Percentiles rank a stretch among this genome's conserved stretches.
phyloP scores from a whole-genome alignment of 148 eudicot genomes.

The Nepenthes mirabilis region DNA sequence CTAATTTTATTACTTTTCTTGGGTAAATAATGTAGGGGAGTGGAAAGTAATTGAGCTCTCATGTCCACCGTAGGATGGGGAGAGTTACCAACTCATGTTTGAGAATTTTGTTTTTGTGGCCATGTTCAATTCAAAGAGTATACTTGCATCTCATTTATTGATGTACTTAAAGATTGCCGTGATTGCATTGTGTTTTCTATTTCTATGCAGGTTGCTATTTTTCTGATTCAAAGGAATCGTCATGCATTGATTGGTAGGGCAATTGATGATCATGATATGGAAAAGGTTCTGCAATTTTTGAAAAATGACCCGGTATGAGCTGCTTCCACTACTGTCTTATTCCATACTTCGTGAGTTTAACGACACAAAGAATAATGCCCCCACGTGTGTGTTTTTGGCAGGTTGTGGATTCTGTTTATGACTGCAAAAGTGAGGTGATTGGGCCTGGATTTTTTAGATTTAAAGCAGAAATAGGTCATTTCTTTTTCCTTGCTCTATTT shows the following conservation, averaged over 20 bases:
- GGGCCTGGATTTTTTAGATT: conserved; percentile 98
- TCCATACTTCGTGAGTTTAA: neutral
- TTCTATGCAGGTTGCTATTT: conserved; percentile 80
- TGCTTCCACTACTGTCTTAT: neutral
- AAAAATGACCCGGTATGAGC: conserved; percentile 79
- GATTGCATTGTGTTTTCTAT: neutral
- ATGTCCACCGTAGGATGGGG: too few relatives aligned
- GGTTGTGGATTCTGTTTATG: conserved; percentile 94
- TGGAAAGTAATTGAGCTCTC: too few relatives aligned
- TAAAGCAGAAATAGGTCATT: conserved; percentile 90
- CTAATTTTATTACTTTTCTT: too few relatives aligned
- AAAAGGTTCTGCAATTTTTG: conserved; percentile 71
- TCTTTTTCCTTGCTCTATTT: neutral
- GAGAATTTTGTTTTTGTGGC: too few relatives aligned
- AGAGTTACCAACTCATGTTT: too few relatives aligned
- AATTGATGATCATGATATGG: conserved; percentile 83
- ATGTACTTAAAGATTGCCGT: neutral
- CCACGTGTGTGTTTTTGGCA: conserved; percentile 11
- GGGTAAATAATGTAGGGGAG: too few relatives aligned
- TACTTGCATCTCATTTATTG: neutral
- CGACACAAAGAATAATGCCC: neutral
- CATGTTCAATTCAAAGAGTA: too few relatives aligned
- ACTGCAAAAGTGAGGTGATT: conserved; percentile 98
- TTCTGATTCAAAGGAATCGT: conserved; percentile 92
- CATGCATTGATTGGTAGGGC: conserved; percentile 99